Conservation (phyloP, 2,329 filamentous ascomycete genomes). For the Zasmidium citrigriseum region DNA sequence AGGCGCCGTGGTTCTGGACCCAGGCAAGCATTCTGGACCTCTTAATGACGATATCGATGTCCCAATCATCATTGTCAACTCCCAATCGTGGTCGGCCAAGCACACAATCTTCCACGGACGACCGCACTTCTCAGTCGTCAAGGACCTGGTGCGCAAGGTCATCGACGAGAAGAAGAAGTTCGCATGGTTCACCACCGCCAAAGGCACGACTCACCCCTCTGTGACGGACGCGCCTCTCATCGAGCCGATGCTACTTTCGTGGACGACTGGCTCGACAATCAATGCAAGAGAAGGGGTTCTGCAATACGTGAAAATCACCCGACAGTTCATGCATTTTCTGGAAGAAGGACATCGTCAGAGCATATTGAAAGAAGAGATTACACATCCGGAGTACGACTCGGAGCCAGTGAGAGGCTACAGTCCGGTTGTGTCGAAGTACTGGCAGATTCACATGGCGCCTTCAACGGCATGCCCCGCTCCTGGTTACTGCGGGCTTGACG, state of each 20-base stretch:
- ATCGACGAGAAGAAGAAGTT: constrained; percentile 43
- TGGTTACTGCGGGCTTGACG: constrained; percentile 23
- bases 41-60: constrained; percentile 61
- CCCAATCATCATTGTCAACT: constrained; percentile 64
- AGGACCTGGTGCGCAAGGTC: constrained; percentile 54
- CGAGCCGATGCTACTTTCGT: constrained; percentile 61
- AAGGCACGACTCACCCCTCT: constrained; percentile 56
- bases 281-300: constrained; percentile 57
- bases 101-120: constrained; percentile 61
- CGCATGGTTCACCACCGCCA: constrained; percentile 47
- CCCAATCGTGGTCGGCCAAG: constrained; percentile 64
- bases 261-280: constrained; percentile 63
- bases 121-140: constrained; percentile 65
- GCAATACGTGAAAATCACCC: constrained; percentile 62
- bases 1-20: constrained; percentile 64
- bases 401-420: constrained; percentile 27
- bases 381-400: constrained; percentile 40
- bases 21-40: constrained; percentile 64
- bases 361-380: constrained; percentile 53
- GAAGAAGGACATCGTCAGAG: constrained; percentile 45
- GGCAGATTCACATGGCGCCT: constrained; percentile 48
- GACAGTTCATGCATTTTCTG: constrained; percentile 58
- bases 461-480: constrained; percentile 19
- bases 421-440: constrained; percentile 36
- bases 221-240: constrained; percentile 68